Evolutionary conservation across 2,329 filamentous ascomycete genomes (phyloP), one percentile per base, ranked within the genome.

Genomic region (Lecanicillium sp.): DNA sequence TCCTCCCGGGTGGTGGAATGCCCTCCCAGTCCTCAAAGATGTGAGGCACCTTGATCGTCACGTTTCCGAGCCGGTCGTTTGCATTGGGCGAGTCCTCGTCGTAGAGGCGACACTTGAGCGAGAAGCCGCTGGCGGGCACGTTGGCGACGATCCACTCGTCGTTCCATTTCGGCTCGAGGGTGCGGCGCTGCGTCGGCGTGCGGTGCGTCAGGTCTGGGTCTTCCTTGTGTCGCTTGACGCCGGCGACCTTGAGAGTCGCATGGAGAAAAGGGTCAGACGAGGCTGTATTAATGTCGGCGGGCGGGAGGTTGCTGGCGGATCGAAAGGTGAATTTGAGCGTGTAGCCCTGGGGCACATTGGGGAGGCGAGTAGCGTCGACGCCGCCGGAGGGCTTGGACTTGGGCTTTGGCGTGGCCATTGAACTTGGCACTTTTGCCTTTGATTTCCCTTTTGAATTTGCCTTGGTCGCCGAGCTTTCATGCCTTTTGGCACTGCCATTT

Each of bases 71-170:
- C 18, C 87, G 74, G 61, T 97, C 90, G 55, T 97, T 84, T 47
- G 84, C 78, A 56, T 96, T 86, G 2, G 81, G 77, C 25, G 81
- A 79, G 60, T 97, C 90, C 58, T 97, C 90, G 53, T 97, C 90
- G 61, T 89, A 94, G 14, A 97, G 63, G 38, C 86, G 76, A 44
- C 86, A 87, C 57, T 95, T 95, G 49, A 97, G 71, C 41, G 72
- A 74, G 63, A 95, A 94, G 4, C 89, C 89, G 0, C 74, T 77
- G 0, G 80, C 68, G 0, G 90, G 89, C 2, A 96, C 74, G 49
- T 95, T 94, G 44, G 86, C 87, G 17, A 97, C 82, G 17, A 87
- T 72, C 90, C 90, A 97, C 44, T 87, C 75, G 28, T 81, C 77
- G 34, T 94, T 73, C 90, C 90, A 97, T 34, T 67, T 69, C 0